These are phyloP conservation scores for Caloboletus inedulis DNA, from an alignment of 1,284 basidiomycete species.

Conservation along the genomic window DNA sequence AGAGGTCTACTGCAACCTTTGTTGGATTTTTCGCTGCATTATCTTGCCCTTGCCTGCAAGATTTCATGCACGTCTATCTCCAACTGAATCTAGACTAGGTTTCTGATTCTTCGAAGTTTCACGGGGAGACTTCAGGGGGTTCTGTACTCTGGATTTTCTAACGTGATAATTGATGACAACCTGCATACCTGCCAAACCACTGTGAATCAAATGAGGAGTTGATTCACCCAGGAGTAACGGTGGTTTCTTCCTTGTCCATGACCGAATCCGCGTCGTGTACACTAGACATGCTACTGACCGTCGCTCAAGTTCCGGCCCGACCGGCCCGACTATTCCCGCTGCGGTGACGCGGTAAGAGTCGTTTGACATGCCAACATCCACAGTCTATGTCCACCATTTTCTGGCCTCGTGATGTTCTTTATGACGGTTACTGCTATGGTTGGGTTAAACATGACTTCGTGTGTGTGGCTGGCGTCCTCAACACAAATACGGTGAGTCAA, in stretches of 20 bases:
- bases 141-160: neutral
- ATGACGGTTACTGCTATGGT: slow-evolving; percentile 50
- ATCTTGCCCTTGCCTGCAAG: neutral
- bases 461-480: slow-evolving; percentile 52
- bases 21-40: neutral
- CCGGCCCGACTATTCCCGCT: slow-evolving; percentile 12
- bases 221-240: neutral
- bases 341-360: neutral
- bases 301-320: slow-evolving; percentile 8
- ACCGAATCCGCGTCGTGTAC: too few species aligned
- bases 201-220: neutral
- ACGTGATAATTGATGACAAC: neutral
- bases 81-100: neutral
- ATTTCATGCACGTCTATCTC: neutral
- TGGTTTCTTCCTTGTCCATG: neutral
- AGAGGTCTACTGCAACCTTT: neutral
- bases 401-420: slow-evolving; percentile 50
- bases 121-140: neutral
- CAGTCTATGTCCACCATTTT: slow-evolving; percentile 43
- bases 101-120: neutral
- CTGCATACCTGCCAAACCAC: neutral
- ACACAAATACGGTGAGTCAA: slow-evolving; percentile 33
- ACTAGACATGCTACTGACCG: neutral
- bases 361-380: neutral
- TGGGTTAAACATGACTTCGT: slow-evolving; percentile 42